Base-by-base conservation (phyloP, 169 alveolate genomes). In the Ichthyophthirius multifiliis region DNA sequence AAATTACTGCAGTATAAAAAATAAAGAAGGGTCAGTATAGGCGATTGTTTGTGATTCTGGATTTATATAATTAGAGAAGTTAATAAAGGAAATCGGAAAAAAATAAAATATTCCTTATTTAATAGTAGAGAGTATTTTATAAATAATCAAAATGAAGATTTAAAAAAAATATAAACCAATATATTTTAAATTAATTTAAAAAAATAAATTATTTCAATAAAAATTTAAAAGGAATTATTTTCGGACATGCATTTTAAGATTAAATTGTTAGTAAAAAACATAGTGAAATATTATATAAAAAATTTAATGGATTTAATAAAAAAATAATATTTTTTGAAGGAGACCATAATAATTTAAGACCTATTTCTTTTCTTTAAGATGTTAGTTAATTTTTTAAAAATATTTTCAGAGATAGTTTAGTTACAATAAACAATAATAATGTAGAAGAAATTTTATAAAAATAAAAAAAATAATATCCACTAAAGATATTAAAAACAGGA, bases 271-370 rank as follows among this genome's bases (percentile, higher is more conserved):
- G 82, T 6, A 77, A 88, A 3, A 84, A 89, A 77, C 95, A 91
- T 78, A 83, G 90, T 27, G 75, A 86, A 32, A 81, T 76, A 43
- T 39, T 91, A 13, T 75, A 65, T 79, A 65, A 65, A 9, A 64
- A 37, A 0, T 91, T 83, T 78, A 65, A 78, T 2, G 95, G 94
- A 4, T n/a, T n/a, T n/a, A 94, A 91, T 55, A 91, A 91, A 80
- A 87, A 84, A 55, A 20, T 84, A 9, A 64, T 89, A 4, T 62
- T 74, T 34, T 83, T 91, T 45, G 92, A 91, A 43, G 96, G 96
- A 5, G 93, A 91, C 79, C 96, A 91, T 65, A 91, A 91, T 71
- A 48, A 83, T 45, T 81, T 62, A 12, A 79, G 96, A n/a, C 93
- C 96, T 10, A 74, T 79, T 32, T 89, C 12, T 27, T 16, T 55